Evolutionary conservation across 2,329 filamentous ascomycete species (phyloP).

Genomic region (Aureobasidium sp.): DNA sequence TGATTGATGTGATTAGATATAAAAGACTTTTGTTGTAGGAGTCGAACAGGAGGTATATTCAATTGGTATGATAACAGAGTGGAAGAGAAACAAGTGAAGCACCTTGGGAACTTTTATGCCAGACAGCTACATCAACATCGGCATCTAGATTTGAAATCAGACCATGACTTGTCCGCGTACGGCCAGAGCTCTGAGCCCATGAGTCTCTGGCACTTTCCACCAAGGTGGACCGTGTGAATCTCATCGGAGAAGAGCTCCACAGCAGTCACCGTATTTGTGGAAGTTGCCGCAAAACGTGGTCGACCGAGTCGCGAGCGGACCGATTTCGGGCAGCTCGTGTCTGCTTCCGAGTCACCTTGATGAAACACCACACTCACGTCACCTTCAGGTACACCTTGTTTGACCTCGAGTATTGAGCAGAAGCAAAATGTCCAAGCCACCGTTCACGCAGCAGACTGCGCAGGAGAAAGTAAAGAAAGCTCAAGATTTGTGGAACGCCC

Average conservation of each 20-base stretch:
- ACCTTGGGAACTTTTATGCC: neutral
- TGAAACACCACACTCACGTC: neutral
- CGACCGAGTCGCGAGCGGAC: neutral
- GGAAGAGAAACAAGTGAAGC: neutral
- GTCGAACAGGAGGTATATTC: neutral
- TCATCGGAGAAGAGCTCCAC: conserved; percentile 1
- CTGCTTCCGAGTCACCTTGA: conserved; percentile 6
- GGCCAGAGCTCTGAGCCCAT: neutral
- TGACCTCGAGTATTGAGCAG: neutral
- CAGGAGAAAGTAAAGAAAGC: conserved; percentile 73
- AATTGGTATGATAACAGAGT: neutral
- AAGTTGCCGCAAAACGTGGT: conserved; percentile 4
- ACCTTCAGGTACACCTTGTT: neutral
- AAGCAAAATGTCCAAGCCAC: conserved; percentile 44
- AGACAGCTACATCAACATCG: neutral
- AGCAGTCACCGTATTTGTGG: neutral
- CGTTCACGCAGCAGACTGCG: conserved; percentile 69
- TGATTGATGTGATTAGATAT: conserved; percentile 20
- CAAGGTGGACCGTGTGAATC: neutral
- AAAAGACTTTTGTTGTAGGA: neutral
- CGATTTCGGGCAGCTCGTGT: neutral
- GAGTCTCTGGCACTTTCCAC: conserved; percentile 14
- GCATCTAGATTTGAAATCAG: conserved; percentile 8
- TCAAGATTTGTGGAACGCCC: conserved; percentile 76
- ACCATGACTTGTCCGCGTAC: neutral